Base-by-base conservation (phyloP, 1,284 basidiomycete genomes). In the Kwoniella shivajii region DNA sequence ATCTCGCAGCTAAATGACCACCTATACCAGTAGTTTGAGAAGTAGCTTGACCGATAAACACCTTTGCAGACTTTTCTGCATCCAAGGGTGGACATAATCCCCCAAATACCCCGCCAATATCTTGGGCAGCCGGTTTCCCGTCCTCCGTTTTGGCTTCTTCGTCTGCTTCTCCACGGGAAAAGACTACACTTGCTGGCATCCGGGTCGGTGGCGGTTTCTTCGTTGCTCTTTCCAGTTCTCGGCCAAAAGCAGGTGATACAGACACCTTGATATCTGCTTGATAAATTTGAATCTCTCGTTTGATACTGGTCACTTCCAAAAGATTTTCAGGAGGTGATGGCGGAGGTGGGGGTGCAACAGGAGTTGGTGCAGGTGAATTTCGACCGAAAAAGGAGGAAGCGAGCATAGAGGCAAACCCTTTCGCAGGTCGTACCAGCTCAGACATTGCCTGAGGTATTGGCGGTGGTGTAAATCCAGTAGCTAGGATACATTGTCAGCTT, bases 21-120 rank as follows among this genome's bases (percentile, higher is more conserved):
- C 90, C 90, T 42, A 96, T 86, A 46, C 93, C 92, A 2, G 93
- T 96, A 6, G 93, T 96, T 78, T 99, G 95, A 22, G 89, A 87
- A 84, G 77, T 78, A 2, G 78, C 71, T 59, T 78, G 77, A 11
- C 76, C 77, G 29, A 74, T 75, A 55, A 74, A 74, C 20, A 75
- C 68, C 37, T 60, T 60, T 18, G 70, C 57, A 50, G 64, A 60
- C 45, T 72, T 68, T 5, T 74, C 72, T 36, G 88, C 87, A 46
- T 90, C 88, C 29, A 92, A 77, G 72, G 92, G 89, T 4, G 90
- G 90, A 47, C 89, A 84, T 14, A 94, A 80, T 0, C 90, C 90
- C 64, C 90, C 87, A 62, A 93, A 93, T n/a, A 94, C 84, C 50
- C 88, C 90, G 13, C 87, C 73, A 1, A 85, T 86, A 1, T 82